These are phyloP conservation scores for Plasmopara muralis DNA, from an alignment of 352 stramenopile species.

Conservation along the genomic window DNA sequence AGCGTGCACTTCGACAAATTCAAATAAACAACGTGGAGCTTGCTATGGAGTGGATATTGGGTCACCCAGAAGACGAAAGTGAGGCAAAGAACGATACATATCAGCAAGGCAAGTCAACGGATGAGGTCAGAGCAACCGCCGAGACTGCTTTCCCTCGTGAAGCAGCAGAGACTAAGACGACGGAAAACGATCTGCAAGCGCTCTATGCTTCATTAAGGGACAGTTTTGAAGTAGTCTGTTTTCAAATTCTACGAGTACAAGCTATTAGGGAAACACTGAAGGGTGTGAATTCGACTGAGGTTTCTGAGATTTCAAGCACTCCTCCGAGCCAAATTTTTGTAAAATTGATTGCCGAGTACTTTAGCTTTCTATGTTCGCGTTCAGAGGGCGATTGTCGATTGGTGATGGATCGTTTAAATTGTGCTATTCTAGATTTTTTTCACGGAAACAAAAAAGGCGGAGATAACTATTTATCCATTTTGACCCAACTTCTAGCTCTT, in stretches of 20 bases:
- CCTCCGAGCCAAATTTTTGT: constrained; percentile 44
- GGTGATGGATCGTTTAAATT: constrained; percentile 48
- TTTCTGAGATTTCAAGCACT: constrained; percentile 6
- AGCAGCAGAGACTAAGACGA: constrained; percentile 26
- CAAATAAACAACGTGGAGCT: constrained; percentile 91
- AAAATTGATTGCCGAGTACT: constrained; percentile 58
- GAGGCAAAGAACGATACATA: constrained; percentile 22
- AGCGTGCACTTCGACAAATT: constrained; percentile 86
- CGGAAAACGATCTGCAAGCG: constrained; percentile 42
- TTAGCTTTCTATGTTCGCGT: constrained; percentile 46
- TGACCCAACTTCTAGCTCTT: constrained; percentile 63
- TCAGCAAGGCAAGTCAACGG: constrained; percentile 21
- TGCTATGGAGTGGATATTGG: constrained; percentile 95
- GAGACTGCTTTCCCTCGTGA: constrained; percentile 13
- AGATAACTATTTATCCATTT: constrained; percentile 41
- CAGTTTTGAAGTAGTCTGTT: constrained; percentile 59
- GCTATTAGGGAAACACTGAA: constrained; percentile 16
- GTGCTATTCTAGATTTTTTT: constrained; percentile 40
- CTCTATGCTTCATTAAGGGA: constrained; percentile 47
- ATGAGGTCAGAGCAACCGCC: constrained; percentile 15
- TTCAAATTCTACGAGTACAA: constrained; percentile 54
- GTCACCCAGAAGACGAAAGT: constrained; percentile 77
- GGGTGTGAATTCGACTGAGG: constrained; percentile 3
- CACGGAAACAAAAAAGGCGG: constrained; percentile 17
- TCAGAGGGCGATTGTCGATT: constrained; percentile 51